Base-by-base conservation (phyloP, 2,329 filamentous ascomycete species). In the Thelonectria blattea region DNA sequence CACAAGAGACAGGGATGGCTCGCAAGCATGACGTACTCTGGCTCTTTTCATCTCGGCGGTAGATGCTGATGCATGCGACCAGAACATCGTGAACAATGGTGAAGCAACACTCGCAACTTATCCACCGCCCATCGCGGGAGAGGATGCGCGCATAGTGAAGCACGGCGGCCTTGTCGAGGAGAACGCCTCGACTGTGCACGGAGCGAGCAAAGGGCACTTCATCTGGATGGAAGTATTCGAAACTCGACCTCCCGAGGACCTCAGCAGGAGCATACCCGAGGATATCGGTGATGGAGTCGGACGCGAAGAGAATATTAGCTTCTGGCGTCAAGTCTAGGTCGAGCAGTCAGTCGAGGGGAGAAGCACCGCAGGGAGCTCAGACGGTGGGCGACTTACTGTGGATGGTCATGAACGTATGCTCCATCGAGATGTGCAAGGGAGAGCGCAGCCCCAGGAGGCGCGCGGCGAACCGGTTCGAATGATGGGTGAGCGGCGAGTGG, bases 391-490 rank as follows among this genome's bases (percentile, higher is more conserved):
- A 81, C 88, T 80, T 79, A 91, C 92, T 92, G 74, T 95, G 92
- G 73, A 96, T 95, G 68, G 91, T 93, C 79, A 96, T 95, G 79
- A 96, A 96, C 32, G 92, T 95, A 68, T 90, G 90, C 77, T 93
- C 91, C 91, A 92, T 91, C 49, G 56, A 52, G 56, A 54, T 15
- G 15, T 14, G 15, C 52, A 50, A 48, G 46, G 22, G 60, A 58
- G 50, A 58, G 42, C 68, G 65, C 60, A 63, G 57, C 60, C 42
- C 47, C 42, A 47, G 34, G 10, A 24, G 8, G 43, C 43, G 24
- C 48, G 32, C 27, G 15, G 56, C 37, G 17, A 8, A 17, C 11
- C 32, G 39, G 34, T 43, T 46, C 8, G n/a, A 17, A 24, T 39
- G 51, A 34, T 14, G 7, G 30, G 9, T 4, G 15, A 22, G 8